Evolutionary conservation across 2,329 filamentous ascomycete species (phyloP).

Genomic region (Ophiocordyceps unilateralis): DNA sequence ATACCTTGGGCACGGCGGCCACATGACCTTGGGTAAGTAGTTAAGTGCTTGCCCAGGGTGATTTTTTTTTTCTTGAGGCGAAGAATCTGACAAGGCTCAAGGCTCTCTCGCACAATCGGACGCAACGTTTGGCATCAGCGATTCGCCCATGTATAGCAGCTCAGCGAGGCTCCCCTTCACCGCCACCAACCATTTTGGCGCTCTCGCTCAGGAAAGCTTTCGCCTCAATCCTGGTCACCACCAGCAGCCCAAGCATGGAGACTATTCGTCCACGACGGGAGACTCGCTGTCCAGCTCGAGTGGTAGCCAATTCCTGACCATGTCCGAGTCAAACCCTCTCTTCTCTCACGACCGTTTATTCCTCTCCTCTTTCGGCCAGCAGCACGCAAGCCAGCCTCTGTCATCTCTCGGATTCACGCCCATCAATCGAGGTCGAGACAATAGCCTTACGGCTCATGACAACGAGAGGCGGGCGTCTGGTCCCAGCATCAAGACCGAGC

Average conservation of each 20-base stretch:
- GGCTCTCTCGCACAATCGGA: slow-evolving; percentile 12
- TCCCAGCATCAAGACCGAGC: slow-evolving; percentile 10
- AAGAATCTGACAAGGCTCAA: slow-evolving; percentile 5
- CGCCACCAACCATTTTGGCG: slow-evolving; percentile 8
- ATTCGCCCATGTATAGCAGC: slow-evolving; percentile 13
- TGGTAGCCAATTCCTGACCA: slow-evolving; percentile 10
- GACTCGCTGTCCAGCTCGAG: slow-evolving; percentile 7
- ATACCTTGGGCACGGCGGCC: slow-evolving; percentile 2
- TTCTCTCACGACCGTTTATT: slow-evolving; percentile 15
- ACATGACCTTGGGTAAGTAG: slow-evolving; percentile 4
- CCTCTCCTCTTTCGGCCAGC: slow-evolving; percentile 10
- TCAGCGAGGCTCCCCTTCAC: slow-evolving; percentile 13
- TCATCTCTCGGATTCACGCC: slow-evolving; percentile 14
- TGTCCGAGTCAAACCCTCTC: slow-evolving; percentile 15
- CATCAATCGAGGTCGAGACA: slow-evolving; percentile 9
- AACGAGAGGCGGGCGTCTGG: slow-evolving; percentile 2
- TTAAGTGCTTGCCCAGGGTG: too few relatives aligned
- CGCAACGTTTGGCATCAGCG: slow-evolving; percentile 12
- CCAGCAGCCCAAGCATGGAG: slow-evolving; percentile 12
- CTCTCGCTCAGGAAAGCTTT: slow-evolving; percentile 11
- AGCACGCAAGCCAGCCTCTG: slow-evolving; percentile 6
- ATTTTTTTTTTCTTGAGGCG: background rate
- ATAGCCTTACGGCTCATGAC: slow-evolving; percentile 4
- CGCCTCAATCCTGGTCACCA: slow-evolving; percentile 8
- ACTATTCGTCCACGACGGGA: slow-evolving; percentile 6